Evolutionary conservation across 2,329 filamentous ascomycete genomes (phyloP), one percentile per base, ranked within the genome.

Genomic region (Fusarium devonianum): DNA sequence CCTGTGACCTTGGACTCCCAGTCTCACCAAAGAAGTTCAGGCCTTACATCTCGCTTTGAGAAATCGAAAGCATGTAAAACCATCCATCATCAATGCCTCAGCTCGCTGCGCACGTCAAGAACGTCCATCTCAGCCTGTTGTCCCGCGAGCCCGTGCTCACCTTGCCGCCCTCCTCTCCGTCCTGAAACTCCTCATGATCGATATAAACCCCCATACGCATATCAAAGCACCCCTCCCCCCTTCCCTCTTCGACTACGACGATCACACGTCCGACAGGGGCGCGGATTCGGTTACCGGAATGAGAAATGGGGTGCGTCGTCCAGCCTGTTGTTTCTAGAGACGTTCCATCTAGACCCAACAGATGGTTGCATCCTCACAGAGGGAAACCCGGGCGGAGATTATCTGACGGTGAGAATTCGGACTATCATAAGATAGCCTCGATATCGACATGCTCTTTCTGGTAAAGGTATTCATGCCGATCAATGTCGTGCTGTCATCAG

Each of bases 251-350:
- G n/a, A n/a, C n/a, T n/a, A n/a, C 16, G 41, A 42, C 42, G 30
- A 41, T 46, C 47, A 36, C 44, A 44, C 38, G n/a, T n/a, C n/a
- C n/a, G n/a, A n/a, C n/a, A n/a, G n/a, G n/a, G 33, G 42, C 39
- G 35, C 55, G 55, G 55, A 33, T 29, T 58, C 49, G 30, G 34
- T 62, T 61, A 50, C 61, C 61, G 28, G 52, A 64, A 64, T 48
- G 16, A 60, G 61, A 14, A 60, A 56, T 64, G 61, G 61, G 58
- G 61, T 64, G 61, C 61, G 60, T 39, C 42, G 33, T 47, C 39
- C 22, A 45, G 28, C 30, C 30, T 32, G 12, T 21, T 26, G 44
- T 29, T 33, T 22, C 19, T 25, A 19, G 14, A 28, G n/a, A 28
- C 30, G 12, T 25, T 19, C 29, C 25, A 23, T n/a, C n/a, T n/a